Evolutionary conservation across 305 asterid genomes (phyloP).

Genomic region (Striga hermonthica): DNA sequence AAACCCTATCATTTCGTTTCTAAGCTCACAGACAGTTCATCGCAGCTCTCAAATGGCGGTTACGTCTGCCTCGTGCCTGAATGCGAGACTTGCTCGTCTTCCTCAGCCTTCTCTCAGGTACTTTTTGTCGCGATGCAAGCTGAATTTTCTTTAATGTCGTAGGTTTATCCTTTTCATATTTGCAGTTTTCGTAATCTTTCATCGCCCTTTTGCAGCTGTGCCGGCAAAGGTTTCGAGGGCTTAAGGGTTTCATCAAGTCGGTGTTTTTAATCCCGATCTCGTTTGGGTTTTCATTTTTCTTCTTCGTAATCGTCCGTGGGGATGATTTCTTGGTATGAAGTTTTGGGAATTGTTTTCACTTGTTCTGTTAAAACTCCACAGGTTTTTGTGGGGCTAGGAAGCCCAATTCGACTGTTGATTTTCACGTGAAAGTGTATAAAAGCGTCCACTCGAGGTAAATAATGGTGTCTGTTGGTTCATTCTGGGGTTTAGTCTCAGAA

Average conservation of each 20-base stretch:
- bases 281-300: neutral
- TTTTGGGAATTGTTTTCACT: conserved; percentile 21
- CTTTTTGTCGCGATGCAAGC: neutral
- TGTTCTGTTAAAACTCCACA: conserved; percentile 31
- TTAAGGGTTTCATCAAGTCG: conserved; percentile 64
- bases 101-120: conserved; percentile 38
- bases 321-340: neutral
- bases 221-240: conserved; percentile 57
- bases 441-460: conserved; percentile 65
- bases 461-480: conserved; percentile 27
- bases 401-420: conserved; percentile 59
- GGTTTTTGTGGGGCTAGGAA: conserved; percentile 56
- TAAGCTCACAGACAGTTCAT: too few relatives aligned
- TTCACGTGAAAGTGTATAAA: conserved; percentile 59
- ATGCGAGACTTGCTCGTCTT: conserved; percentile 26
- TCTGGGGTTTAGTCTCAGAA: conserved; percentile 14
- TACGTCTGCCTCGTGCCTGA: conserved; percentile 32
- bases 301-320: neutral
- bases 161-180: neutral
- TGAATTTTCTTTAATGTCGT: neutral
- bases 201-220: conserved; percentile 46
- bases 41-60: neutral
- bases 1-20: too few relatives aligned
- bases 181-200: neutral
- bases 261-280: conserved; percentile 32